Conservation (phyloP, 495 filamentous ascomycete species). For the Lineolata rhizophorae region DNA sequence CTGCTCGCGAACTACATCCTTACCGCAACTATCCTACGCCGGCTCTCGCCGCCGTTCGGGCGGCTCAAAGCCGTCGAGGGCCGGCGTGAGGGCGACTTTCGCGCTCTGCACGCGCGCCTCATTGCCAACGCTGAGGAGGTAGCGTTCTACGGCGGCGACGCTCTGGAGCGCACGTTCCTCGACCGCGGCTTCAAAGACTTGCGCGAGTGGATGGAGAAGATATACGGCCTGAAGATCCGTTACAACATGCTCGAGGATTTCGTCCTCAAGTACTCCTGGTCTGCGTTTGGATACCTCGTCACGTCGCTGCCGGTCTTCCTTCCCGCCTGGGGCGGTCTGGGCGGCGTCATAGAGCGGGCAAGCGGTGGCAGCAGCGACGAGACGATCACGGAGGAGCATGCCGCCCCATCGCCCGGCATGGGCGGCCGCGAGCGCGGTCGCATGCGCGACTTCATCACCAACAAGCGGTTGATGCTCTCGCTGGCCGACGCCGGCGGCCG, state of each 20-base stretch:
- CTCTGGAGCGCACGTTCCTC: constrained; percentile 78
- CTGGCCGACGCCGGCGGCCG: constrained; percentile 88
- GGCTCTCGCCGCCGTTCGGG: constrained; percentile 82
- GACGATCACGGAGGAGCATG: too few relatives aligned
- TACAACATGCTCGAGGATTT: constrained; percentile 99
- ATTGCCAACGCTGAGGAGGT: constrained; percentile 97
- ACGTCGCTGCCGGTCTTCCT: constrained; percentile 88
- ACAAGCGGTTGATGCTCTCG: constrained; percentile 95
- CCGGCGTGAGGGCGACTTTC: constrained; percentile 81
- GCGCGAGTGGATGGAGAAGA: constrained; percentile 86
- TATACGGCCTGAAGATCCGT: constrained; percentile 85
- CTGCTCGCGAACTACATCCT: constrained; percentile 80
- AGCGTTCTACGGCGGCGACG: constrained; percentile 92
- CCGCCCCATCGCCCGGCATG: constrained; percentile 17
- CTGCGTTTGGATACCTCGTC: constrained; percentile 84
- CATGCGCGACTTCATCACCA: constrained; percentile 99
- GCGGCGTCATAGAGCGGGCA: constrained; percentile 41
- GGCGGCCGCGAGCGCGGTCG: constrained; percentile 51
- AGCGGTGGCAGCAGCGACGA: constrained; percentile 16
- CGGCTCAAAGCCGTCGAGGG: constrained; percentile 92
- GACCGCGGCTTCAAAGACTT: constrained; percentile 78
- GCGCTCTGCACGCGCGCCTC: constrained; percentile 68
- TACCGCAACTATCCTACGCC: constrained; percentile 69
- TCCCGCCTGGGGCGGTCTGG: constrained; percentile 78
- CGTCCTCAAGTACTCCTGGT: constrained; percentile 96